Conservation (phyloP, 1,139 yeast genomes). For the Blastobotrys apis region DNA sequence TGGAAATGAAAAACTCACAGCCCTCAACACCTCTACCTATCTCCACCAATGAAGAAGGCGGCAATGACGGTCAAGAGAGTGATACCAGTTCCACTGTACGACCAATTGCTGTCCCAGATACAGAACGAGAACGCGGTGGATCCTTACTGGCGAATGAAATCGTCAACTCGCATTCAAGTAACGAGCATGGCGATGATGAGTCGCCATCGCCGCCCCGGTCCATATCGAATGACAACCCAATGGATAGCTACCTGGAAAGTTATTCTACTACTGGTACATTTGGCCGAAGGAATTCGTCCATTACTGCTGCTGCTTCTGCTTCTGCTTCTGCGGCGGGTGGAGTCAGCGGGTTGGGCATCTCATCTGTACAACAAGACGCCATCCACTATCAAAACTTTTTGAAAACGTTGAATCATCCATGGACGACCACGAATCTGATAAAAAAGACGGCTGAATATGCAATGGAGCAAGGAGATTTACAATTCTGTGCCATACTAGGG, state of each 20-base stretch:
- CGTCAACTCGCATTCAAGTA: neutral
- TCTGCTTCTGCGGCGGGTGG: neutral
- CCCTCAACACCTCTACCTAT: conserved; percentile 12
- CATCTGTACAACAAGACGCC: neutral
- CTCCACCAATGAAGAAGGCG: conserved; percentile 4
- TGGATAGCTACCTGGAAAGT: neutral
- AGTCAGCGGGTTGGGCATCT: neutral
- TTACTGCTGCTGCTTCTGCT: neutral
- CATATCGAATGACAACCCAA: neutral
- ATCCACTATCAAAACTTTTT: conserved; percentile 19
- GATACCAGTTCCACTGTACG: neutral
- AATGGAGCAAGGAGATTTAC: conserved; percentile 58
- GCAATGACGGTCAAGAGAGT: neutral
- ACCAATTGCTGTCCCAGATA: conserved; percentile 9
- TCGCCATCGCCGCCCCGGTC: no score
- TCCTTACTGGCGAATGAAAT: conserved; percentile 10
- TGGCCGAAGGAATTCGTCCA: no score
- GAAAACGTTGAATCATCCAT: conserved; percentile 43
- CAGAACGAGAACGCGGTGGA: neutral
- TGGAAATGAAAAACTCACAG: neutral
- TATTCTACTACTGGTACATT: no score
- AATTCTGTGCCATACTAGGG: conserved; percentile 57
- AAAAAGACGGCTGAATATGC: conserved; percentile 51
- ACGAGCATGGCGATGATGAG: no score
- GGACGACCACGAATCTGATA: conserved; percentile 44